These are phyloP conservation scores for Aspergillus brasiliensis DNA, from an alignment of 2,329 filamentous ascomycete species.

Conservation along the genomic window DNA sequence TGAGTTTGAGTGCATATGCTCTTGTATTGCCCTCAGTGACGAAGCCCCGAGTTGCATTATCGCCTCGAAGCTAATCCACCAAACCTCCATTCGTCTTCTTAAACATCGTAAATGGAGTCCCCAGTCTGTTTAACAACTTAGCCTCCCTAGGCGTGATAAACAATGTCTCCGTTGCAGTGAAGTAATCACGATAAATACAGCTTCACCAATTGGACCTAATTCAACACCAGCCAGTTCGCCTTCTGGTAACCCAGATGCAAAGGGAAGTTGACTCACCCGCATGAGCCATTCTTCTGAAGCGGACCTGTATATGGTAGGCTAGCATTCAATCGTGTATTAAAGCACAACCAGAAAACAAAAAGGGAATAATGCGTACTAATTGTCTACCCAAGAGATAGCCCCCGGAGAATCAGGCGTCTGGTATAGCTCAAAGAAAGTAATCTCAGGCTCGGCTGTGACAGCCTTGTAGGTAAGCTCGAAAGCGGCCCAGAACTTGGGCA, in stretches of 20 bases:
- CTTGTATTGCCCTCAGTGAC: too few relatives aligned
- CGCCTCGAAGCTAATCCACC: too few relatives aligned
- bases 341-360: background rate
- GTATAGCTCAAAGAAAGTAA: conserved; percentile 50
- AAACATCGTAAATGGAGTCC: background rate
- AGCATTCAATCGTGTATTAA: background rate
- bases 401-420: conserved; percentile 40
- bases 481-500: conserved; percentile 32
- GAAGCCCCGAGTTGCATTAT: too few relatives aligned
- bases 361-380: conserved; percentile 35
- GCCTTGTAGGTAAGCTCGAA: conserved; percentile 45
- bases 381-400: conserved; percentile 44
- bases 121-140: conserved; percentile 32
- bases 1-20: too few relatives aligned
- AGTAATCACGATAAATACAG: conserved; percentile 48
- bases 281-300: conserved; percentile 36
- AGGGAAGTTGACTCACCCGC: conserved; percentile 14
- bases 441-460: conserved; percentile 48
- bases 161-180: conserved; percentile 43
- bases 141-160: conserved; percentile 44
- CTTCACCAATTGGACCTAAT: conserved; percentile 41
- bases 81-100: conserved; percentile 1
- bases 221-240: background rate
- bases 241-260: too few relatives aligned
- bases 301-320: conserved; percentile 15